Evolutionary conservation across 192 early-diverging fungal species (phyloP), one percentile per base, ranked within the genome.

Genomic region (Entomortierella beljakovae): DNA sequence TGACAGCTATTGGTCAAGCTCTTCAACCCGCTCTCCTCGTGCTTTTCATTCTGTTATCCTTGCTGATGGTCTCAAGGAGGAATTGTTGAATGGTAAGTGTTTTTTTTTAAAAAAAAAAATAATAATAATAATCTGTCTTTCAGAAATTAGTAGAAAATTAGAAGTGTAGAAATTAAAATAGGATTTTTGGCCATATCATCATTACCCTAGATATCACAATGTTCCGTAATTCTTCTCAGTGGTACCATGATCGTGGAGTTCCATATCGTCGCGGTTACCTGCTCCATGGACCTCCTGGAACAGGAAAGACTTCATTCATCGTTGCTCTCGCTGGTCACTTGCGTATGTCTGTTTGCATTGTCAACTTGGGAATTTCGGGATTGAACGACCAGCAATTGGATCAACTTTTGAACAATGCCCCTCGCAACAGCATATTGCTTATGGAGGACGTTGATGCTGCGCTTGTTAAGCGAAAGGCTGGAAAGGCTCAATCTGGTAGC

Each of bases 251-350:
- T 15, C 72, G 80, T 15, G 86, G 86, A 46, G 82, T 88, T 32
- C 84, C 86, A 56, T 86, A 88, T 59, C 80, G 86, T 25, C 82
- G 86, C 15, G 84, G 86, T 10, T 82, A 84, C 55, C 74, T 88
- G 23, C 73, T 88, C n/a, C 67, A 86, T 65, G 86, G 86, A 46
- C 84, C 84, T 37, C 86, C 86, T 22, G 86, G 86, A 42, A 85
- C 86, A 1, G 86, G 86, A 26, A 88, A 88, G 54, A 85, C 84
- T 6, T 86, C 84, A 0, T 69, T 86, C 50, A 82, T 88, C 22
- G 80, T 82, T 16, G 84, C 84, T n/a, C 51, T 88, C 71, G 86
- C 86, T 20, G 86, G 86, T 22, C 80, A 86, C 42, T 50, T 88
- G 56, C 77, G 80, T 33, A 85, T 88, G 82, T 82, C 81, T 32